phyloP scores from a whole-genome alignment of 257 asterid species.

The Cruciata laevipes region DNA sequence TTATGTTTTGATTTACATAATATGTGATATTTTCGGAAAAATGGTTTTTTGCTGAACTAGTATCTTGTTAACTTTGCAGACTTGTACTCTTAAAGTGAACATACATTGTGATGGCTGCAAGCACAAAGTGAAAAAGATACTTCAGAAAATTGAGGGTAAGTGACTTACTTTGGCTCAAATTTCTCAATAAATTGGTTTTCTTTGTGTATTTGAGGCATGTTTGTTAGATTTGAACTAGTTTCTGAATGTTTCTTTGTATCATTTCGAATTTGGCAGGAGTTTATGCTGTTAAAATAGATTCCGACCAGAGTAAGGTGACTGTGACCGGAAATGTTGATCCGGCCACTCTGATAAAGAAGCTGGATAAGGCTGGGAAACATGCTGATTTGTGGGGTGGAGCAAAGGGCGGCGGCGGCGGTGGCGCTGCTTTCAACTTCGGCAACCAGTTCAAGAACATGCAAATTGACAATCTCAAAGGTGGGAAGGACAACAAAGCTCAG shows the following conservation, averaged over 20 bases:
- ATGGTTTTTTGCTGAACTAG: neutral
- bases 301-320: constrained; percentile 47
- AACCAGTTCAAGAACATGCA: constrained; percentile 46
- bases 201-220: neutral
- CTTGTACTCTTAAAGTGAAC: constrained; percentile 50
- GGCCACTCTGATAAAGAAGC: constrained; percentile 47
- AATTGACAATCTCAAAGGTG: constrained; percentile 32
- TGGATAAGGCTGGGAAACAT: constrained; percentile 61
- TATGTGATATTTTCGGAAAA: neutral
- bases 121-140: constrained; percentile 49
- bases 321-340: constrained; percentile 67
- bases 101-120: constrained; percentile 71
- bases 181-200: neutral
- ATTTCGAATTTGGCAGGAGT: constrained; percentile 23
- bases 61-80: constrained; percentile 26
- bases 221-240: neutral
- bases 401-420: constrained; percentile 32
- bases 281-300: constrained; percentile 30
- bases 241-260: neutral
- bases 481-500: constrained; percentile 35
- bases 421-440: constrained; percentile 22
- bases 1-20: neutral
- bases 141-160: constrained; percentile 57
- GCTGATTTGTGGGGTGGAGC: constrained; percentile 60
- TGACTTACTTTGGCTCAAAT: neutral